Percentiles rank a stretch among this genome's conserved stretches.
Conservation (phyloP, 345 rosid genomes). For the Anastatica hierochuntica region DNA sequence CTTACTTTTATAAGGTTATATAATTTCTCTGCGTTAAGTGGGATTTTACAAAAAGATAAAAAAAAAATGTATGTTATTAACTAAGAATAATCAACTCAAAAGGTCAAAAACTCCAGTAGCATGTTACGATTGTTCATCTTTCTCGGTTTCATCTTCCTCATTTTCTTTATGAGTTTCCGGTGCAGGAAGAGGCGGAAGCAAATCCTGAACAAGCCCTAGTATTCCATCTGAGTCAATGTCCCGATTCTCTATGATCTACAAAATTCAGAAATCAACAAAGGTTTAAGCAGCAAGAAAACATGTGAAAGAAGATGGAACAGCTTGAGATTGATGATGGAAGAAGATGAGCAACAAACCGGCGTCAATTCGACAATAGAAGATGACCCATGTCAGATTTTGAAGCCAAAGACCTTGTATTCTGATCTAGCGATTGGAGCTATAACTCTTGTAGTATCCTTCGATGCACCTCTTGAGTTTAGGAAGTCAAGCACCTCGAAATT, state of each 20-base stretch:
- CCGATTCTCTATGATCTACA: constrained; percentile 26
- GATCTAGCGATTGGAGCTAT: constrained; percentile 52
- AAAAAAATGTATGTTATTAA: too few species aligned
- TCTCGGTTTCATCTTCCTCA: constrained; percentile 18
- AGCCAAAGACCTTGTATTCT: constrained; percentile 57
- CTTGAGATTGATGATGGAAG: too few species aligned
- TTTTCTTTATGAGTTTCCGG: not conserved
- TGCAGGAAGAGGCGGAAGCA: constrained; percentile 22
- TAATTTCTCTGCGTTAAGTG: too few species aligned
- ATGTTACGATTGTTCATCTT: not conserved
- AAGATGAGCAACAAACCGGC: constrained; percentile 32
- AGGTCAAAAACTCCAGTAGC: not conserved
- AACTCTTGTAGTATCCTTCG: constrained; percentile 54
- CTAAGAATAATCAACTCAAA: not conserved
- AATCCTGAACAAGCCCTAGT: constrained; percentile 21
- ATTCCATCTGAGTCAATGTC: constrained; percentile 2
- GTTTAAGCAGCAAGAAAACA: too few species aligned
- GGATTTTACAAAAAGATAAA: too few species aligned
- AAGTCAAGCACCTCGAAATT: constrained; percentile 70
- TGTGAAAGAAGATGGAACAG: too few species aligned
- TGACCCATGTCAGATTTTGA: constrained; percentile 46
- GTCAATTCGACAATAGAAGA: constrained; percentile 39
- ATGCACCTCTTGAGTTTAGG: constrained; percentile 64
- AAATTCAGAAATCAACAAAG: not conserved
- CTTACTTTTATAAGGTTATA: too few species aligned